Evolutionary conservation across 352 stramenopile species (phyloP).

Genomic region (Globisporangium carolinianum): DNA sequence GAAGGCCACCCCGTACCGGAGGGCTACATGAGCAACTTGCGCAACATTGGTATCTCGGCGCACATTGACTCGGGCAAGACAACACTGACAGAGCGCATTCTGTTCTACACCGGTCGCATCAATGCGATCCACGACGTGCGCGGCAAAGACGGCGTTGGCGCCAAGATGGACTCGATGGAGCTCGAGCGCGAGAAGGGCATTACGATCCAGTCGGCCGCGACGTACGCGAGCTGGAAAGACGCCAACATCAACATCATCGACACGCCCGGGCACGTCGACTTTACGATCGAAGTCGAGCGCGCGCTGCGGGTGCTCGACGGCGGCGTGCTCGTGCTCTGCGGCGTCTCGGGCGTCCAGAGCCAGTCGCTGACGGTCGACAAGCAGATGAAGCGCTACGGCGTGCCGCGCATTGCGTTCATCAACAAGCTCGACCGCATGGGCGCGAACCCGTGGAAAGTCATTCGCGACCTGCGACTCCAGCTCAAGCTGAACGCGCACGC

Average conservation of each 20-base stretch:
- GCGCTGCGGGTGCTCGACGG: slow-evolving; percentile 98
- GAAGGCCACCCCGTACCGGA: slow-evolving; percentile 34
- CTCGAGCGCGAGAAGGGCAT: slow-evolving; percentile 99
- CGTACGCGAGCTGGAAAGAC: slow-evolving; percentile 95
- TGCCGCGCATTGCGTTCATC: slow-evolving; percentile 98
- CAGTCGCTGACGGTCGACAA: slow-evolving; percentile 98
- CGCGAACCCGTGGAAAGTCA: slow-evolving; percentile 93
- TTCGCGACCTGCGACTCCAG: slow-evolving; percentile 92
- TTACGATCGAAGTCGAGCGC: slow-evolving; percentile 98
- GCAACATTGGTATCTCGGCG: slow-evolving; percentile 96
- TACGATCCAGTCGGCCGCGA: slow-evolving; percentile 98
- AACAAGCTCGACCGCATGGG: slow-evolving; percentile 99
- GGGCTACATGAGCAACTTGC: slow-evolving; percentile 80
- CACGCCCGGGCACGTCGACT: slow-evolving; percentile 99
- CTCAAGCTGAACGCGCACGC: slow-evolving; percentile 96
- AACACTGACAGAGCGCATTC: slow-evolving; percentile 98
- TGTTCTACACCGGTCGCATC: slow-evolving; percentile 99
- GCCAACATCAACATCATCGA: slow-evolving; percentile 99
- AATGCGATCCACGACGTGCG: slow-evolving; percentile 95
- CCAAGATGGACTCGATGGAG: slow-evolving; percentile 99
- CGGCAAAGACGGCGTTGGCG: slow-evolving; percentile 96
- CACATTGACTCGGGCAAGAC: slow-evolving; percentile 99
- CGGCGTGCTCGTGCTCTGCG: slow-evolving; percentile 92
- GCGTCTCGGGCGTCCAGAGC: slow-evolving; percentile 93
- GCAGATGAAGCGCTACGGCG: slow-evolving; percentile 99